These are phyloP conservation scores for Lentinula boryana DNA, from an alignment of 768 basidiomycete genomes.

Conservation along the genomic window DNA sequence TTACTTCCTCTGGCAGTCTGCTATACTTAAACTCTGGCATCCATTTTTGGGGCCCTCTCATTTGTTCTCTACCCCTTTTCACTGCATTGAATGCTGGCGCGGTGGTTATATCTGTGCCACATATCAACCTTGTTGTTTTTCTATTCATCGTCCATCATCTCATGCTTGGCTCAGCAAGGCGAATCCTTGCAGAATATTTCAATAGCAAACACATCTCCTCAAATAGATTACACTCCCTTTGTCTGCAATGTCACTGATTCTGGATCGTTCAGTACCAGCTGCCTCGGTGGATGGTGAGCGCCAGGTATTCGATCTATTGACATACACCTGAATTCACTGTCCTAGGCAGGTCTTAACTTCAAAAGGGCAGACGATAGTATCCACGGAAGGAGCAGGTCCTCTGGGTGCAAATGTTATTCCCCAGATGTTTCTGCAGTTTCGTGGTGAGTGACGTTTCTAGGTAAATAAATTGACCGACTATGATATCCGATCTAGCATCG, in stretches of 20 bases:
- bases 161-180: conserved; percentile 5
- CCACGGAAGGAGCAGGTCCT: conserved; percentile 39
- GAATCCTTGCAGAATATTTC: conserved; percentile 27
- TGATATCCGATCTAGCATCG: conserved; percentile 26
- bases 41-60: background rate
- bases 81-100: conserved; percentile 8
- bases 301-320: background rate
- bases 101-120: background rate
- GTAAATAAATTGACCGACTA: background rate
- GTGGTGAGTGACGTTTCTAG: conserved; percentile 28
- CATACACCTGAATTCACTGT: background rate
- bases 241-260: conserved; percentile 27
- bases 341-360: conserved; percentile 22
- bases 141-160: background rate
- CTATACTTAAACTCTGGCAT: background rate
- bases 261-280: conserved; percentile 19
- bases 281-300: conserved; percentile 41
- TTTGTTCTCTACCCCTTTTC: background rate
- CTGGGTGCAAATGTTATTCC: conserved; percentile 39
- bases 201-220: conserved; percentile 28
- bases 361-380: conserved; percentile 19
- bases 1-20: background rate
- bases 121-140: background rate
- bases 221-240: conserved; percentile 44
- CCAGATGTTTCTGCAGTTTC: conserved; percentile 52